Base-by-base conservation (phyloP, 2,329 filamentous ascomycete species). In the Fusarium sororula region DNA sequence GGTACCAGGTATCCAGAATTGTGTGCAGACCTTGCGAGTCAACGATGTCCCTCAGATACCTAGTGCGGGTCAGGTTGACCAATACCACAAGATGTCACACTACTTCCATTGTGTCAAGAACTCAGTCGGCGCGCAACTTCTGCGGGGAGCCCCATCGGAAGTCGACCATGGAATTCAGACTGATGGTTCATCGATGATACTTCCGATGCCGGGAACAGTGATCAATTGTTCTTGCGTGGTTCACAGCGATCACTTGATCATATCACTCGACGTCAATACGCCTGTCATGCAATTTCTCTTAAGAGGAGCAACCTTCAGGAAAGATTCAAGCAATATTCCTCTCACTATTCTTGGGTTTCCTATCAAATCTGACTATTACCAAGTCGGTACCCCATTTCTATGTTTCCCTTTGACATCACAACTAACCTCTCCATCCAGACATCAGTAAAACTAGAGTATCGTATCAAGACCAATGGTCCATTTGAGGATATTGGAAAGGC, bases 371-470 rank as follows among this genome's bases (percentile, higher is more conserved):
- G 47, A 63, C 3, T 18, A 45, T 7, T 38, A 13, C 4, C 47
- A 41, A 5, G 59, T 55, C 22, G 18, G 45, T 18, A 14, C 1
- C 35, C 35, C 17, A 37, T 37, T 2, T 13, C 2, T 7, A 4
- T 18, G 7, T 0, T 7, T 5, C 15, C 1, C 4, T 13, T 13
- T 0, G 6, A n/a, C 11, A 7, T 17, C 6, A 3, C 1, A 7
- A 22, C 22, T 66, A 2, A 66, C 6, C 2, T 13, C 5, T 18
- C 4, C 3, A 10, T 2, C 7, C 1, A 66, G 59, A 17, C 18
- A 5, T 37, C 39, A 0, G 11, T 66, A 4, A 18, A 41, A 22
- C 8, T 66, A 1, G 47, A 41, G 8, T 66, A 66, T 13, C 24
- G 10, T 1, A 47, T 56, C 1, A 11, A 66, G 4, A 13, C 7